Evolutionary conservation across 352 stramenopile genomes (phyloP).

Genomic region (Hyaloperonospora arabidopsidis): DNA sequence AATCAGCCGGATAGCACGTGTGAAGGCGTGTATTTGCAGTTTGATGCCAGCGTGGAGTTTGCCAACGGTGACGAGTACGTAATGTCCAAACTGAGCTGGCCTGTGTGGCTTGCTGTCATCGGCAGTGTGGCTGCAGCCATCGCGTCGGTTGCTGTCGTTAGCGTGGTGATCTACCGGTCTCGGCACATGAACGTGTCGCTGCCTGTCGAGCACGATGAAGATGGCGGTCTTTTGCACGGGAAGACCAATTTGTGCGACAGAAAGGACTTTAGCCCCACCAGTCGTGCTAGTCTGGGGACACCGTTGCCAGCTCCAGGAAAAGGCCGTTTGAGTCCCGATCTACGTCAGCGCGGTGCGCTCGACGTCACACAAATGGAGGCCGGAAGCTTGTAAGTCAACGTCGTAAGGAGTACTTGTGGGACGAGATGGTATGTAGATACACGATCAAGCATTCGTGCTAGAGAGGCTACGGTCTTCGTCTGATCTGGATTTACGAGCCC

Average conservation of each 20-base stretch:
- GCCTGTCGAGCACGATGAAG: constrained; percentile 20
- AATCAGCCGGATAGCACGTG: constrained; percentile 56
- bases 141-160: constrained; percentile 35
- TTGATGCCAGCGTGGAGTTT: constrained; percentile 50
- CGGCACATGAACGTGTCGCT: constrained; percentile 22
- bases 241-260: constrained; percentile 20
- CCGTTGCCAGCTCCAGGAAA: constrained; percentile 15
- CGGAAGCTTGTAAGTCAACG: constrained; percentile 11
- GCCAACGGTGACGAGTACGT: constrained; percentile 50
- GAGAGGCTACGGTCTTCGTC: constrained; percentile 2
- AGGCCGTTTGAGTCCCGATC: constrained; percentile 10
- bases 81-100: constrained; percentile 46
- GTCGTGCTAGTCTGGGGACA: constrained; percentile 12
- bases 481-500: not conserved
- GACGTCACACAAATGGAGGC: constrained; percentile 22
- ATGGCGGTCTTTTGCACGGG: constrained; percentile 27
- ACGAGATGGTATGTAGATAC: constrained; percentile 3
- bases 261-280: constrained; percentile 8
- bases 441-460: constrained; percentile 12
- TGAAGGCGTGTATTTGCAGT: constrained; percentile 61
- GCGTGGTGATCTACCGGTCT: constrained; percentile 43
- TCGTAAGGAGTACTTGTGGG: constrained; percentile 11
- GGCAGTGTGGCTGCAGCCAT: constrained; percentile 49
- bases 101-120: constrained; percentile 46
- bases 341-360: constrained; percentile 21